Evolutionary conservation across 2,329 filamentous ascomycete genomes (phyloP), one percentile per base, ranked within the genome.

Genomic region (Xenoacremonium recifei): DNA sequence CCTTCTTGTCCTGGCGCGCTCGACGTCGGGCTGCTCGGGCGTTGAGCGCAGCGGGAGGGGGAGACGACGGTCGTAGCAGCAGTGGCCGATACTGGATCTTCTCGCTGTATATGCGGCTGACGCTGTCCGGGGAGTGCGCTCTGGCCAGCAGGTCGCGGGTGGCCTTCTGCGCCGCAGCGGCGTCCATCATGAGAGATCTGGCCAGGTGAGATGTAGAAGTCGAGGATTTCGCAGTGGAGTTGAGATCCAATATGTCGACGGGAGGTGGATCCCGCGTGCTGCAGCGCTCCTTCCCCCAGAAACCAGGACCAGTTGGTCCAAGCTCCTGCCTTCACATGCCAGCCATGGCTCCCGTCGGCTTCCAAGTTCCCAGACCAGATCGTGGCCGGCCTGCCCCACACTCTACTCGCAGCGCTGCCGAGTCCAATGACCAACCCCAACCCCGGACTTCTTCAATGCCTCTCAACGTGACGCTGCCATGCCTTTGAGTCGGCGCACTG

Each of bases 31-130:
- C 69, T n/a, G 76, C 70, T 47, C 84, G 81, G 16, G 77, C 76
- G 55, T 81, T 78, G 32, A 60, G 16, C 37, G 70, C 68, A 59
- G 76, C 53, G 57, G 80, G 64, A 0, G 75, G 73, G 2, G 89
- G 87, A 0, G 87, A 89, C 17, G 84, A 85, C 6, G 89, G 84
- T 31, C 85, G 82, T 4, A 96, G 80, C 57, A 85, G 81, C 42
- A 96, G 81, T 0, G 89, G 84, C 35, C 89, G 89, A 60, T 89
- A 84, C 56, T 89, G 82, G 62, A 96, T 81, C 66, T 90, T 90
- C 50, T 95, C 88, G 48, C 77, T 75, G 73, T 86, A 92, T 65
- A 96, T 87, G 40, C 82, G 77, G 23, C 73, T 70, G 40, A 84
- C 80, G 43, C 79, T 83, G 50, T 85, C 77, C 19, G 89, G 84